Evolutionary conservation across 2,329 filamentous ascomycete genomes (phyloP).

Genomic region (Fusarium avenaceum): DNA sequence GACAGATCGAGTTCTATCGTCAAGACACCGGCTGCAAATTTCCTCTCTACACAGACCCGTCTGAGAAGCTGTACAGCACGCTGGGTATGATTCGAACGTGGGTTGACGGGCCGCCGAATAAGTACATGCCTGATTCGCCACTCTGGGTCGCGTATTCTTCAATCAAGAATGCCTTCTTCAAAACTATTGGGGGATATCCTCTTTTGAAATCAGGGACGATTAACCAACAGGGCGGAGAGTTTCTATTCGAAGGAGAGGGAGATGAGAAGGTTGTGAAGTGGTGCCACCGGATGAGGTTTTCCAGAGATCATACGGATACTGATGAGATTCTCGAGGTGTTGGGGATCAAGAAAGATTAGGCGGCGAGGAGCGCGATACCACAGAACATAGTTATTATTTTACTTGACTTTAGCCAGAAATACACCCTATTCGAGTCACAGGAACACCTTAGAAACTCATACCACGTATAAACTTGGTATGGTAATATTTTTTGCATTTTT

Average conservation of each 20-base stretch:
- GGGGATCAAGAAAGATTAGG: background rate
- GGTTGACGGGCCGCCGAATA: conserved; percentile 14
- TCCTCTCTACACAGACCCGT: conserved; percentile 30
- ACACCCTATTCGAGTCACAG: background rate
- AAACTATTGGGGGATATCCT: conserved; percentile 7
- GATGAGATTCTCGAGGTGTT: conserved; percentile 27
- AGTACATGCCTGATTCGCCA: conserved; percentile 6
- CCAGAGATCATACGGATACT: conserved; percentile 27
- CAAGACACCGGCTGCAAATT: conserved; percentile 31
- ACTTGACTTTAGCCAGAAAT: background rate
- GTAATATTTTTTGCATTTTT: too few relatives aligned
- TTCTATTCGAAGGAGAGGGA: conserved; percentile 22
- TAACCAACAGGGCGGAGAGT: conserved; percentile 31
- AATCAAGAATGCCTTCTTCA: conserved; percentile 4
- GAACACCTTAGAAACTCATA: too few relatives aligned
- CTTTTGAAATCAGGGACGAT: conserved; percentile 5
- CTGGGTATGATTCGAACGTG: conserved; percentile 27
- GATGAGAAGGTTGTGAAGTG: conserved; percentile 14
- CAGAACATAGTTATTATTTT: background rate
- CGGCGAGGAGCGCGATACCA: too few relatives aligned
- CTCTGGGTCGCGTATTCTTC: background rate
- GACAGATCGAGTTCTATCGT: conserved; percentile 25
- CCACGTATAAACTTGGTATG: too few relatives aligned
- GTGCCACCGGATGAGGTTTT: conserved; percentile 34
- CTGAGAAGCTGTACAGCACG: conserved; percentile 16